Conservation (phyloP, 768 basidiomycete genomes). For the Gymnopilus junonius region DNA sequence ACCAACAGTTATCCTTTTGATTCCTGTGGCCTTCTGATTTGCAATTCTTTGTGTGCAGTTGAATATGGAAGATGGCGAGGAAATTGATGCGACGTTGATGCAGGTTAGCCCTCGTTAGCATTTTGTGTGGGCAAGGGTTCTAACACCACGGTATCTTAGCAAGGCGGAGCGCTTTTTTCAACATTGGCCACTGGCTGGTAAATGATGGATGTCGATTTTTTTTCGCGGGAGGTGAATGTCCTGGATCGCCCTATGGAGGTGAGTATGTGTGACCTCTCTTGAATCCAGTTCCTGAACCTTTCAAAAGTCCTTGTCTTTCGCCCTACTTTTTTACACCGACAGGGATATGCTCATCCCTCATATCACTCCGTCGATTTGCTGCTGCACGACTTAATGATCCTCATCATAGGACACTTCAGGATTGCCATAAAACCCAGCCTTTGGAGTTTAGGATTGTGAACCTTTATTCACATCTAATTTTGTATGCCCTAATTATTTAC, state of each 20-base stretch:
- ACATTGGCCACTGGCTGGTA: neutral
- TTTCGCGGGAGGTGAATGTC: neutral
- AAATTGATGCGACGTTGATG: conserved; percentile 57
- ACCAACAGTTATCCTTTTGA: neutral
- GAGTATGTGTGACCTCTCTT: too few relatives aligned
- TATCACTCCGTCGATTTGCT: neutral
- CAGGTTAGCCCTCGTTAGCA: conserved; percentile 41
- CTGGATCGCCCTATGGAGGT: neutral
- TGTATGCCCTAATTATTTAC: neutral
- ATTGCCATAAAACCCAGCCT: neutral
- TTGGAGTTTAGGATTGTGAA: neutral
- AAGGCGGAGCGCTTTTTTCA: conserved; percentile 1
- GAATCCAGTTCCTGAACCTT: too few relatives aligned
- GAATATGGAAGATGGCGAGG: conserved; percentile 63
- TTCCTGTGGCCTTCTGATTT: neutral
- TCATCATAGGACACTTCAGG: neutral
- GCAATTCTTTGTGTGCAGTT: conserved; percentile 30
- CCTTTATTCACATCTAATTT: neutral
- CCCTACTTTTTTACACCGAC: neutral
- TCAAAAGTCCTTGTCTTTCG: neutral
- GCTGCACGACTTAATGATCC: neutral
- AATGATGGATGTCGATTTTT: neutral
- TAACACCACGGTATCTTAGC: neutral
- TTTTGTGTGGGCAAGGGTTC: neutral
- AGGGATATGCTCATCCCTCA: neutral